Base-by-base conservation (phyloP, 495 filamentous ascomycete species). In the Neurospora tetraspora region DNA sequence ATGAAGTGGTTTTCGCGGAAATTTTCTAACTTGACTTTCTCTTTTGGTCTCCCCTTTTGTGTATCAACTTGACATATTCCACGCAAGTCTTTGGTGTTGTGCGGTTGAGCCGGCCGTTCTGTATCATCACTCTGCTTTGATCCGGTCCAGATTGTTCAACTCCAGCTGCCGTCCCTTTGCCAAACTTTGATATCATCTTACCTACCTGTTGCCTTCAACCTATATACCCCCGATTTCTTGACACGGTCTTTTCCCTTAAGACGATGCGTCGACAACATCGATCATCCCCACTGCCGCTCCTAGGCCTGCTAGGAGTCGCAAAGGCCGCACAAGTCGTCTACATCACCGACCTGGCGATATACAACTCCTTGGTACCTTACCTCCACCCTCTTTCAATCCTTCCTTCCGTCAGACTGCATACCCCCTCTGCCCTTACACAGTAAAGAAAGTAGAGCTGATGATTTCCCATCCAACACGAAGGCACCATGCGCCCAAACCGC, bases 401-500 rank as follows among this genome's bases (percentile, higher is more conserved):
- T 31, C 11, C 14, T 34, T 0, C 0, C 27, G 0, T 18, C 27
- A n/a, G 45, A 73, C 39, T 34, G 27, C 53, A 61, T 34, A 4
- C 4, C 31, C 27, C 11, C 5, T 12, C 8, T 12, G n/a, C 1
- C 31, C 2, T 38, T 34, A 34, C 31, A 34, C 31, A 34, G 31
- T 34, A 3, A 9, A 70, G 40, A 61, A 2, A 61, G 65, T 70
- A 40, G 73, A 34, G 14, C 68, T 18, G 47, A 38, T 18, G 16
- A 18, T 42, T 9, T 34, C 34, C 73, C 36, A n/a, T 43, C 68
- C 65, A 83, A 4, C 14, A 11, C 12, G 20, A 72, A 86, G 84
- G 87, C 81, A 47, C 87, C 85, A 70, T 87, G 83, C 74, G 86
- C 81, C 12, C 77, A 79, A 37, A 71, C 70, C 1, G 85, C 83